A percentile compares a stretch with the other conserved stretches of the same genome.
Conservation (phyloP, 495 filamentous ascomycete genomes). For the Aspergillus bertholletiae region DNA sequence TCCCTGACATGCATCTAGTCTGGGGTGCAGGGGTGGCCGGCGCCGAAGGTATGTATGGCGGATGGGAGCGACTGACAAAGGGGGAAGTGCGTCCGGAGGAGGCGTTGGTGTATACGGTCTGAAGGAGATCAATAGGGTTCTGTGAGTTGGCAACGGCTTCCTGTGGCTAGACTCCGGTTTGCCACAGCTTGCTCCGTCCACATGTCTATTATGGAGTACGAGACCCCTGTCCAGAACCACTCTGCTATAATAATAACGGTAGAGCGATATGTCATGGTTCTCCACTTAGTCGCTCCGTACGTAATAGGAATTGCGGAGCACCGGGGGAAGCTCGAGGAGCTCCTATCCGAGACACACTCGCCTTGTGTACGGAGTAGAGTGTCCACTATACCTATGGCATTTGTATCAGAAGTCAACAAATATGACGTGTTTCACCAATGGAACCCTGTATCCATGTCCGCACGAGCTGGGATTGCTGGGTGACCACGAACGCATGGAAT, state of each 20-base stretch:
- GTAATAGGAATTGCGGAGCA: not conserved
- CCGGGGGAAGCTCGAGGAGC: not conserved
- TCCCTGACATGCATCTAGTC: conserved; percentile 29
- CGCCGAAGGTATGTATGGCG: conserved; percentile 30
- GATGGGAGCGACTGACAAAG: conserved; percentile 40
- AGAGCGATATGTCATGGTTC: not conserved
- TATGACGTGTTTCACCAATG: not conserved
- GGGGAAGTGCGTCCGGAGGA: conserved; percentile 40
- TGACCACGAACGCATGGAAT: not conserved
- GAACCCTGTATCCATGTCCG: not conserved
- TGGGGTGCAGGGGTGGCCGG: conserved; percentile 43
- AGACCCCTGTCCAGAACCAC: not conserved
- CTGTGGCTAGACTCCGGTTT: not conserved
- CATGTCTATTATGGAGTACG: not conserved
- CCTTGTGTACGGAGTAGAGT: not conserved
- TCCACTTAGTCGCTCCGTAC: not conserved
- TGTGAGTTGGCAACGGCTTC: not conserved
- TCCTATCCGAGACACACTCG: not conserved
- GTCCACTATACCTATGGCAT: no score
- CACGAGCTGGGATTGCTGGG: no score
- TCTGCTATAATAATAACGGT: not conserved
- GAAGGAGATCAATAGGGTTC: not conserved
- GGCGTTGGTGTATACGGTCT: conserved; percentile 12
- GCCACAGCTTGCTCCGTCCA: no score
- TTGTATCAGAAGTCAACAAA: no score